phyloP scores from a whole-genome alignment of 2,329 filamentous ascomycete species.

The Fusarium sp. region DNA sequence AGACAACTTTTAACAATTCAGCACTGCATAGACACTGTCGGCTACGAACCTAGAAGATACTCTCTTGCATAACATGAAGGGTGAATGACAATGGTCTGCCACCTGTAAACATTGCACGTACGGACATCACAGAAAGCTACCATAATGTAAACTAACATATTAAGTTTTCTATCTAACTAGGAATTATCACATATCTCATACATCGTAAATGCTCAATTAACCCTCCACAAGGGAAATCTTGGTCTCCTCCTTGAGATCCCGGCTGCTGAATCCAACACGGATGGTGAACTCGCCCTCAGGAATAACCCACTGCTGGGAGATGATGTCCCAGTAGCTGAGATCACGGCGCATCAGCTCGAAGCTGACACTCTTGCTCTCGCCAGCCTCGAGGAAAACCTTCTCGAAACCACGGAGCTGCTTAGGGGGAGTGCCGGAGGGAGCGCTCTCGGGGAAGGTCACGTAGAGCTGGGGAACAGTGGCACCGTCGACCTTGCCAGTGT shows the following conservation, averaged over 20 bases:
- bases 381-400: slow-evolving; percentile 60
- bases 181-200: slow-evolving; percentile 32
- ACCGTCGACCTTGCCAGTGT: slow-evolving; percentile 64
- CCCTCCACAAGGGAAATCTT: slow-evolving; percentile 41
- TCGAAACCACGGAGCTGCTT: slow-evolving; percentile 65
- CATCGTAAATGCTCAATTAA: slow-evolving; percentile 37
- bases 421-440: slow-evolving; percentile 61
- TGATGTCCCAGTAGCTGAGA: slow-evolving; percentile 63
- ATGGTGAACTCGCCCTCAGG: slow-evolving; percentile 46
- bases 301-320: slow-evolving; percentile 58
- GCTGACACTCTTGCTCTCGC: slow-evolving; percentile 55
- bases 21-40: no score
- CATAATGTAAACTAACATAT: slow-evolving; percentile 7
- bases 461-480: slow-evolving; percentile 69
- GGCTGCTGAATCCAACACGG: slow-evolving; percentile 49
- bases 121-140: not conserved
- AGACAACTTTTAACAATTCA: no score
- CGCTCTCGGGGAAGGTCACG: slow-evolving; percentile 57
- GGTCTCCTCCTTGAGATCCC: slow-evolving; percentile 44
- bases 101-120: not conserved
- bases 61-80: no score
- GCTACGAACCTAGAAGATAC: no score
- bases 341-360: slow-evolving; percentile 64
- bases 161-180: slow-evolving; percentile 16
- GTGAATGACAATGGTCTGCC: no score